Evolutionary conservation across 139 green algal genomes (phyloP), one percentile per base, ranked within the genome.

Genomic region (Zygnema circumcarinatum): DNA sequence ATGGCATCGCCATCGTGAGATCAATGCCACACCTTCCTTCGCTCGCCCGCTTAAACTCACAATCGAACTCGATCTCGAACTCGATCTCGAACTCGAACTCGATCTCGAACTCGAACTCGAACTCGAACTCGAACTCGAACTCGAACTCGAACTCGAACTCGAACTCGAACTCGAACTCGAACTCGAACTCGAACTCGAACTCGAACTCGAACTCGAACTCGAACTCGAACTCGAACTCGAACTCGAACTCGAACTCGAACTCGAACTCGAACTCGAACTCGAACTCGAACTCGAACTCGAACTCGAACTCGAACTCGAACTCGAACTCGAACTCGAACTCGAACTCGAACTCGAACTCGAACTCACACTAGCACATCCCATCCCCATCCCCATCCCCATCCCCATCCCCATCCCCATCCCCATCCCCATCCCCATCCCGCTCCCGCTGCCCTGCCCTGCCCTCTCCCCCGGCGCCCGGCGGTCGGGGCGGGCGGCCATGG

Each of bases 71-170:
- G 21, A 35, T 16, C 72, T 21, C 72, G 72, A 35, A 79, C 72
- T 21, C 72, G 72, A 35, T 36, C 72, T 21, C 72, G 40, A 35
- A 21, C 72, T 21, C 72, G 21, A 35, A 79, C 16, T 21, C 72
- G 72, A 35, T 53, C 72, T 21, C 72, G 72, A 35, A 16, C 72
- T 21, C 72, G 72, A 35, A 79, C 21, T 21, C 72, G 21, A 35
- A 79, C 16, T 35, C 72, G 21, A 35, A 79, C 72, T 21, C 72
- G 72, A 35, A 79, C 72, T 21, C 72, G 72, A 35, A 79, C 72
- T 21, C 72, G 72, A 35, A 79, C 72, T 21, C 16, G 21, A 35
- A 79, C 72, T 21, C 72, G 21, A 35, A 79, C 16, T 21, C 21
- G 72, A 35, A 79, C 72, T 21, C 16, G 16, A 35, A 79, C 72